Base-by-base conservation (phyloP, 768 basidiomycete species). In the Boletales sp. region DNA sequence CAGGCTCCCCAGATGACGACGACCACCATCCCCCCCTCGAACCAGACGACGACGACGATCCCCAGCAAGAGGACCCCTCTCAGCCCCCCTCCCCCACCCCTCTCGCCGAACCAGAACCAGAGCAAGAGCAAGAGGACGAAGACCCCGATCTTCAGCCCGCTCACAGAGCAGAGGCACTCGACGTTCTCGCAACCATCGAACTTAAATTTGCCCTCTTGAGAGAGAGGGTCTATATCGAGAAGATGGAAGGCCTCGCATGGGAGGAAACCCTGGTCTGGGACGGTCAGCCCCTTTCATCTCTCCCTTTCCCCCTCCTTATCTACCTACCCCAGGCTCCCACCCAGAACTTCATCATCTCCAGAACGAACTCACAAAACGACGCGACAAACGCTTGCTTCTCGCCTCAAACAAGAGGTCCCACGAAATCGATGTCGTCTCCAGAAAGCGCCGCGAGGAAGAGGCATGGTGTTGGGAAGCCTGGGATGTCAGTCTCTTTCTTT, bases 181-280 rank as follows among this genome's bases (percentile, higher is more conserved):
- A 94, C 51, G 86, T 87, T 0, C 73, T 97, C 8, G 87, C 94
- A 4, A 79, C 76, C 40, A 94, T 99, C 58, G 95, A 99, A 63
- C 82, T 97, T 69, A 91, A 90, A 61, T 96, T 94, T 67, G 94
- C 94, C 0, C 70, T 87, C 31, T 68, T 97, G 49, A 72, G 95
- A 41, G 94, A 97, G 65, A 76, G 83, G 44, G 75, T 97, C 14
- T 97, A 94, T 66, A 76, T 97, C 17, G 95, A 98, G 71, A 89
- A 94, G 66, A 93, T 97, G 91, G 89, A 93, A 36, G 83, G 81
- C 5, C 72, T 95, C 8, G 86, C 89, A 32, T 87, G 85, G 81
- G 95, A 98, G 67, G 93, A 97, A 62, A 72, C 79, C 13, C 73
- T 94, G 59, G 77, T 98, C 19, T 74, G 80, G 28, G 79, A 85